These are phyloP conservation scores for Cymbidium sinense DNA, from an alignment of 106 monocot genomes.

Conservation along the genomic window DNA sequence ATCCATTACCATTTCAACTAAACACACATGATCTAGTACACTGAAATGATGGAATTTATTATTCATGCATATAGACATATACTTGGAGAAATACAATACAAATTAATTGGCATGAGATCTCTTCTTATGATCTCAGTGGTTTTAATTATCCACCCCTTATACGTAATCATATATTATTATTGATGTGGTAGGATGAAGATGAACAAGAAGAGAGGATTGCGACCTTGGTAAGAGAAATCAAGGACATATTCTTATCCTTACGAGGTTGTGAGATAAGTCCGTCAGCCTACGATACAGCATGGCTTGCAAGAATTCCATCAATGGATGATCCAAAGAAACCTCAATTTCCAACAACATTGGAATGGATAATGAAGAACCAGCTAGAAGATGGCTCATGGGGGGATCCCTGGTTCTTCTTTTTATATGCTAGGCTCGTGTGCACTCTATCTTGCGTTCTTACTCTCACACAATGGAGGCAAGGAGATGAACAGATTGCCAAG, in stretches of 20 bases:
- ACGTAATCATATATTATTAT: too few relatives aligned
- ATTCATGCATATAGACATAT: too few relatives aligned
- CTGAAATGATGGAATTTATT: too few relatives aligned
- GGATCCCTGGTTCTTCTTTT: neutral
- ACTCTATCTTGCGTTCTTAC: neutral
- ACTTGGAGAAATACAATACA: too few relatives aligned
- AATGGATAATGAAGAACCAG: neutral
- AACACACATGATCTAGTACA: too few relatives aligned
- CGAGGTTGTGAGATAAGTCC: neutral
- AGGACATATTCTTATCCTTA: constrained; percentile 1
- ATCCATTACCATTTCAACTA: too few relatives aligned
- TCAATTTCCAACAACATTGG: neutral
- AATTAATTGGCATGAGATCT: too few relatives aligned
- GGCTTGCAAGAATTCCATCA: constrained; percentile 9
- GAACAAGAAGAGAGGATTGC: neutral
- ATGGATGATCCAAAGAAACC: neutral
- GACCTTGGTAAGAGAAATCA: neutral
- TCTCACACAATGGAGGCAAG: neutral
- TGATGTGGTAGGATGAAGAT: too few relatives aligned
- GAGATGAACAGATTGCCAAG: neutral
- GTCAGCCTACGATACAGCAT: constrained; percentile 5
- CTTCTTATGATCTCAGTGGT: too few relatives aligned
- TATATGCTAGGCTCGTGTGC: neutral
- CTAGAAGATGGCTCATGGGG: neutral
- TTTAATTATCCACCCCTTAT: too few relatives aligned